Evolutionary conservation across 257 asterid genomes (phyloP), one percentile per base, ranked within the genome.

Genomic region (Thymus quinquecostatus): DNA sequence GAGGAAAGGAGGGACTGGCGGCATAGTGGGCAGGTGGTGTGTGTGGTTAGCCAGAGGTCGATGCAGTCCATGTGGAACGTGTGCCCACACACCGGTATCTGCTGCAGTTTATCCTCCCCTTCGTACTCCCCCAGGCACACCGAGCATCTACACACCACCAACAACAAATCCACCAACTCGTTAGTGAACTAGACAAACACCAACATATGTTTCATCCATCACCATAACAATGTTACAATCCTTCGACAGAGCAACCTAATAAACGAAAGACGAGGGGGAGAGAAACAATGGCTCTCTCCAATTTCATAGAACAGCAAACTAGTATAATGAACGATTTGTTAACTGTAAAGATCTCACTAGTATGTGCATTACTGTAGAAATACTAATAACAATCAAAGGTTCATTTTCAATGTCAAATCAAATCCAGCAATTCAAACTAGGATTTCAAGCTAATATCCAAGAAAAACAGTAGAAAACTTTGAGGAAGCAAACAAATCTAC

Each of bases 11-110:
- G 86, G 70, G 90, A 92, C 43, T 79, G 91, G 72, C 97, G 95
- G 81, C 97, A 92, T 34, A 92, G 92, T 29, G 97, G 97, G 53
- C 97, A 92, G 5, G 96, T 89, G 3, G 91, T 81, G 51, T 84
- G 96, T 2, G 86, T 72, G 28, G 96, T 76, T 49, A 92, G 85
- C 97, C 97, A 91, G 65, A 73, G 87, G 77, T 89, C 92, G 8
- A 91, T 91, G 86, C 97, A 91, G 3, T 84, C 83, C 87, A 86
- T 83, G 83, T 91, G 97, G 78, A 91, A 91, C 7, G 91, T 86
- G 78, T 91, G 97, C 48, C 89, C 92, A 57, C 96, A 91, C 1
- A 73, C 84, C 10, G 97, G 97, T 80, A 91, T 87, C 80, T 86
- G 96, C 75, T 91, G 97, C 14, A 91, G 93, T 71, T 66, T 84